phyloP scores from a whole-genome alignment of 257 asterid species.

The Salvia splendens region DNA sequence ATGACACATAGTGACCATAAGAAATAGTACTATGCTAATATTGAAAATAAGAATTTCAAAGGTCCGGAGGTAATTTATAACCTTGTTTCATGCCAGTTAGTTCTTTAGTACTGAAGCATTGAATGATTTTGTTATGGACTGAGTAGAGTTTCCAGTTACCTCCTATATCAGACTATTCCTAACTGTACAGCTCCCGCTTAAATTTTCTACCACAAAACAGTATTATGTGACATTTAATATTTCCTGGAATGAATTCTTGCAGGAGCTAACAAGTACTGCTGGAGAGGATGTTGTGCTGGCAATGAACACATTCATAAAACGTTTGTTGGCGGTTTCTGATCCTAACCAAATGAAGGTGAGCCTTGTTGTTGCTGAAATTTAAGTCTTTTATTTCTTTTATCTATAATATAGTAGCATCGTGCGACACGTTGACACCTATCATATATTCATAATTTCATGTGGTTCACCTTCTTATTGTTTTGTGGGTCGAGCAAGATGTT shows the following conservation, averaged over 20 bases:
- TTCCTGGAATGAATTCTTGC: conserved; percentile 28
- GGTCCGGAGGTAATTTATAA: no score
- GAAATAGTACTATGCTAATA: not conserved
- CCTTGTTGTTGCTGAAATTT: conserved; percentile 18
- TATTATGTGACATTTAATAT: conserved; percentile 8
- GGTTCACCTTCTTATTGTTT: conserved; percentile 7
- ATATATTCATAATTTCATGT: not conserved
- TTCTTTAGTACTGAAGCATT: conserved; percentile 18
- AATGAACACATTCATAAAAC: conserved; percentile 93
- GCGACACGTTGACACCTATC: not conserved
- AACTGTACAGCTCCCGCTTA: conserved; percentile 1
- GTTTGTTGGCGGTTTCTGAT: conserved; percentile 86
- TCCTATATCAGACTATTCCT: conserved; percentile 8
- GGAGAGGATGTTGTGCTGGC: conserved; percentile 95
- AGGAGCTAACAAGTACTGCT: conserved; percentile 93
- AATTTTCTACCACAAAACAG: conserved; percentile 9
- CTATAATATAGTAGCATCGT: not conserved
- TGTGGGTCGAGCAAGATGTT: not conserved
- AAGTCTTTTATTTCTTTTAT: not conserved
- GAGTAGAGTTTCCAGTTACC: not conserved
- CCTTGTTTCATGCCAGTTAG: conserved; percentile 11
- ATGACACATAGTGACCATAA: conserved; percentile 12
- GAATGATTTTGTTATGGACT: conserved; percentile 6
- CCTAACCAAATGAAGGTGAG: conserved; percentile 93
- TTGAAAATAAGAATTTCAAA: not conserved